Conservation (phyloP, 257 asterid species). For the Lycium ferocissimum region DNA sequence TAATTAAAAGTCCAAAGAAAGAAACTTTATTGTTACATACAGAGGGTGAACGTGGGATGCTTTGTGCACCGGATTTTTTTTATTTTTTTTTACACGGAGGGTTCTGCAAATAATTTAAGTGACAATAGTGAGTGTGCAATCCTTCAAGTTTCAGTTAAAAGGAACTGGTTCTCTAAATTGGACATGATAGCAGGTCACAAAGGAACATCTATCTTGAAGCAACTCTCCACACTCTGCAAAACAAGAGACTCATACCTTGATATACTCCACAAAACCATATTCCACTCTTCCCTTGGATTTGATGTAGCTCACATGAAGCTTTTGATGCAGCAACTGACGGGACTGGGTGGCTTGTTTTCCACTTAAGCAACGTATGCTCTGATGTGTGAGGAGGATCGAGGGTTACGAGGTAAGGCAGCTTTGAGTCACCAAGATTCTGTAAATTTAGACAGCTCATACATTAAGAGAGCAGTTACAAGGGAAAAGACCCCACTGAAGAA, state of each 20-base stretch:
- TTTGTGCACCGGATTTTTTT: no score
- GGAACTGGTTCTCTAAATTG: no score
- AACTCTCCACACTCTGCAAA: no score
- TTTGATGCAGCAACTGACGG: constrained; percentile 91
- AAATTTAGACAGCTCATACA: background rate
- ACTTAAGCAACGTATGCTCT: constrained; percentile 63
- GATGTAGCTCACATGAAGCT: constrained; percentile 69
- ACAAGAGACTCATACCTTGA: constrained; percentile 61
- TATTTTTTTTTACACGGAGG: background rate
- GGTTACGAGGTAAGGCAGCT: constrained; percentile 72
- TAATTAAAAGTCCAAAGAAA: background rate
- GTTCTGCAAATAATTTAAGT: background rate
- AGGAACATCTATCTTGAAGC: background rate
- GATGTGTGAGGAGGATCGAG: constrained; percentile 78
- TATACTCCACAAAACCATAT: constrained; percentile 97
- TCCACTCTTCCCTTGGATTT: constrained; percentile 86
- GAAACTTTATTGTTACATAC: no score
- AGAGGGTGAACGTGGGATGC: background rate
- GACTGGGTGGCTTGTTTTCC: constrained; percentile 87
- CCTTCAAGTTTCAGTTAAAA: background rate
- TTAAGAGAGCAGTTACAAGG: no score
- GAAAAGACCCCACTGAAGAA: no score
- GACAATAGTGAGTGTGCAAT: background rate
- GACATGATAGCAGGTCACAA: no score
- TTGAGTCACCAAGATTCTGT: constrained; percentile 70